Base-by-base conservation (phyloP, 306 rosid genomes). In the Malus fusca region DNA sequence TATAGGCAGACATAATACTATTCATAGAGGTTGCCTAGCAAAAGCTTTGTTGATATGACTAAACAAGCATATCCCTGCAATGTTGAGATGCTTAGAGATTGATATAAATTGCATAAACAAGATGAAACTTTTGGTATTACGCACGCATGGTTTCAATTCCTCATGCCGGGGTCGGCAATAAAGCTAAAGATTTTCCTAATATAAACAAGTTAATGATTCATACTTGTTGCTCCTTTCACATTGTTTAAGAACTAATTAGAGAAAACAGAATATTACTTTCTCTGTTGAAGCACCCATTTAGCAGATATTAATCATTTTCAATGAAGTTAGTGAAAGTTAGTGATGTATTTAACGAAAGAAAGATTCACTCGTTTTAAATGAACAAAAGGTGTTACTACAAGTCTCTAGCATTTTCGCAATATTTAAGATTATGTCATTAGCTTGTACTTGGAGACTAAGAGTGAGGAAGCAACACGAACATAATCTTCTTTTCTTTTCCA, bases 101-200 rank as follows among this genome's bases (percentile, higher is more conserved):
- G 19, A 18, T 4, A 31, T 17, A 64, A 30, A 62, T 4, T 59
- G 13, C 28, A 13, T 11, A 59, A 59, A 62, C 21, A 26, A 28
- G 10, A 64, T 31, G 5, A 19, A 1, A 42, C 14, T 23, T 68
- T 69, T 69, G 61, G 69, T 46, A 6, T 43, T 64, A 17, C 68
- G 43, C 4, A 22, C 13, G 69, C 70, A 67, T 58, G 69, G 60
- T 68, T 67, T 79, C 48, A 74, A 70, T 78, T 78, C 85, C 63
- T 63, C 77, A 68, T 82, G 77, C 79, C 82, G 76, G 82, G 63
- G 66, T 71, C 66, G 73, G 75, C 69, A 46, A n/a, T 4, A 77
- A 62, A 66, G 77, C 76, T 46, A 40, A 67, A 46, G 59, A 62
- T 75, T 72, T 51, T 75, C 83, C 63, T 43, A 56, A 70, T 52